Base-by-base conservation (phyloP, 2,329 filamentous ascomycete genomes). In the Fusarium sp. region DNA sequence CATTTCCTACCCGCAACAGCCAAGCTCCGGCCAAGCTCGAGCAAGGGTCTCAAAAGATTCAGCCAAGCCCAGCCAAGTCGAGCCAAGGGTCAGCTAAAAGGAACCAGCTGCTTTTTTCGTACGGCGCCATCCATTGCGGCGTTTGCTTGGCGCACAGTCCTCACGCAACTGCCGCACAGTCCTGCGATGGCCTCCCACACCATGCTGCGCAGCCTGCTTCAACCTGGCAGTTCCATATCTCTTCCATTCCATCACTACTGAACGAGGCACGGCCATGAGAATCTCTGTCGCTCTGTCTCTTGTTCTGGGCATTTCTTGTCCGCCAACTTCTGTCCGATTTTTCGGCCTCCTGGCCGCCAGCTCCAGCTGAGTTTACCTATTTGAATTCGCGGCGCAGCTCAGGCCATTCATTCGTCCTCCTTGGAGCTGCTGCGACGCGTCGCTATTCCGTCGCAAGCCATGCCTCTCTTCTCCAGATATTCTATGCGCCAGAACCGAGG, bases 401-500 rank as follows among this genome's bases (percentile, higher is more conserved):
- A 70, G 73, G 35, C 70, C 66, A 77, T 74, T 63, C 62, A 40
- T 61, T 49, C 60, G 42, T 61, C 49, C 31, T 53, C 22, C 40
- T 42, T 59, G 57, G 64, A 64, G 56, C 68, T 61, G 35, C 62
- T 69, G 64, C 72, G 69, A 74, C 75, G 68, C 71, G 71, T 69
- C 71, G 65, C 67, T 67, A 61, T 61, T 29, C 70, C 46, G 59
- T 71, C 67, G 59, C 70, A 66, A 72, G 64, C 69, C 66, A 83
- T 83, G 81, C 74, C 77, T 66, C 70, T 77, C 57, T 75, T 80
- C 63, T 76, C 78, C 53, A 73, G 68, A 60, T 70, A 78, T 61
- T 71, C 77, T 17, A 66, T 79, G 67, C 79, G 78, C 67, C 81
- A 80, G 56, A 88, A 88, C 69, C 85, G 86, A 66, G 87, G 87